Conservation (phyloP, 306 rosid genomes). For the Cercis canadensis region DNA sequence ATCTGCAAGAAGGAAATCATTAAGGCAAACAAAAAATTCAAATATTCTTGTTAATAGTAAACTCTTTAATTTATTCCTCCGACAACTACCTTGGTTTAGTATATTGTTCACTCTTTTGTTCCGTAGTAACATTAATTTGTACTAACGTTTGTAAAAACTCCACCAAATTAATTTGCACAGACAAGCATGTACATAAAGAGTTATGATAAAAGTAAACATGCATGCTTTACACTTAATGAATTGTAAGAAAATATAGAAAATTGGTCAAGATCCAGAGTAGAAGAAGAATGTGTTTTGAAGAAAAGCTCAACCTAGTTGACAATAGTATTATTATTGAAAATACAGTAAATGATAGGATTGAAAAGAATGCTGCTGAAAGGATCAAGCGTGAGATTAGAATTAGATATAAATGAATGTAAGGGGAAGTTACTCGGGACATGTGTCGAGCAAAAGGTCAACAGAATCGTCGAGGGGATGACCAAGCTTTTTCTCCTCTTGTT, state of each 20-base stretch:
- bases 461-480: conserved; percentile 89
- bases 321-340: no score
- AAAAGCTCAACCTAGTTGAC: no score
- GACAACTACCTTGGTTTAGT: background rate
- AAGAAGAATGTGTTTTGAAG: no score
- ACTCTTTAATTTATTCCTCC: background rate
- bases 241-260: no score
- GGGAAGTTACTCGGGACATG: conserved; percentile 69
- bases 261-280: no score
- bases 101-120: background rate
- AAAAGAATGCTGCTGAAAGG: no score
- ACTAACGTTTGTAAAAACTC: background rate
- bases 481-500: conserved; percentile 80
- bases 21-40: background rate
- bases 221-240: no score
- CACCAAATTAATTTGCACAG: background rate
- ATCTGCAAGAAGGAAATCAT: conserved; percentile 53
- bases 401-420: background rate
- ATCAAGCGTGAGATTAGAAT: no score
- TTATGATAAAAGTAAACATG: no score
- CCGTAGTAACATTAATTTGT: conserved; percentile 13
- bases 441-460: conserved; percentile 84
- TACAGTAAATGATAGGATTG: no score
- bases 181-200: no score
- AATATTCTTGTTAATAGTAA: background rate